phyloP scores from a whole-genome alignment of 495 filamentous ascomycete genomes.

The Penicillium ochrochloron region DNA sequence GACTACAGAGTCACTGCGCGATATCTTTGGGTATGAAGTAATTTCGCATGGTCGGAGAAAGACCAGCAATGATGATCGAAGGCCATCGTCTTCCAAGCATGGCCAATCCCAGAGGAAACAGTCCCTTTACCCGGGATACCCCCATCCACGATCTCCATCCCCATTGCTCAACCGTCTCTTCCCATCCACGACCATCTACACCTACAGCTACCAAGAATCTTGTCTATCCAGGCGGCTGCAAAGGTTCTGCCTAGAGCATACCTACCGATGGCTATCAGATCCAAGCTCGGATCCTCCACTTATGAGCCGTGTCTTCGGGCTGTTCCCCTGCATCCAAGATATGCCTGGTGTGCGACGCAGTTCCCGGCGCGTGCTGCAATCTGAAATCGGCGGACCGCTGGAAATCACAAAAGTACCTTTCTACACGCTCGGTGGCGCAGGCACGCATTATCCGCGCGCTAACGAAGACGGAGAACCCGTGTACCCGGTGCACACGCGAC shows the following conservation, averaged over 20 bases:
- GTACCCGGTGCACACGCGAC: slow-evolving; percentile 29
- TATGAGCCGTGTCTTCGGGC: slow-evolving; percentile 67
- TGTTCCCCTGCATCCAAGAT: slow-evolving; percentile 64
- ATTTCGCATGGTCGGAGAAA: slow-evolving; percentile 9
- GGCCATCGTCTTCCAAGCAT: background rate
- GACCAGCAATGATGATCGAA: background rate
- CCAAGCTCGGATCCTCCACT: slow-evolving; percentile 52
- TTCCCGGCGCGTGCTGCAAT: slow-evolving; percentile 41
- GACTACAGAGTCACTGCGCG: background rate
- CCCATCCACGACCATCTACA: slow-evolving; percentile 34
- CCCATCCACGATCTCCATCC: slow-evolving; percentile 22
- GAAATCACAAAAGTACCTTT: slow-evolving; percentile 64
- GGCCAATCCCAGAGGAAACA: background rate
- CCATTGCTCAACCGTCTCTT: slow-evolving; percentile 34
- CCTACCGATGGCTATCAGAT: slow-evolving; percentile 61
- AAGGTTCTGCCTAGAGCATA: slow-evolving; percentile 66
- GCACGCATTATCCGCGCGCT: slow-evolving; percentile 53
- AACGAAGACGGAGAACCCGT: slow-evolving; percentile 22
- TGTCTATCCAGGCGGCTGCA: slow-evolving; percentile 75
- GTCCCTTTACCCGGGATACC: background rate
- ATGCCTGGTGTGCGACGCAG: slow-evolving; percentile 51
- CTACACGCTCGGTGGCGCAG: slow-evolving; percentile 68
- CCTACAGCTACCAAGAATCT: slow-evolving; percentile 59
- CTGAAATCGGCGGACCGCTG: slow-evolving; percentile 42
- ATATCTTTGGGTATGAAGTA: slow-evolving; percentile 31